A percentile compares a stretch with the other conserved stretches of the same genome.
Conservation (phyloP, 1,284 basidiomycete species). For the Inonotus obliquus region DNA sequence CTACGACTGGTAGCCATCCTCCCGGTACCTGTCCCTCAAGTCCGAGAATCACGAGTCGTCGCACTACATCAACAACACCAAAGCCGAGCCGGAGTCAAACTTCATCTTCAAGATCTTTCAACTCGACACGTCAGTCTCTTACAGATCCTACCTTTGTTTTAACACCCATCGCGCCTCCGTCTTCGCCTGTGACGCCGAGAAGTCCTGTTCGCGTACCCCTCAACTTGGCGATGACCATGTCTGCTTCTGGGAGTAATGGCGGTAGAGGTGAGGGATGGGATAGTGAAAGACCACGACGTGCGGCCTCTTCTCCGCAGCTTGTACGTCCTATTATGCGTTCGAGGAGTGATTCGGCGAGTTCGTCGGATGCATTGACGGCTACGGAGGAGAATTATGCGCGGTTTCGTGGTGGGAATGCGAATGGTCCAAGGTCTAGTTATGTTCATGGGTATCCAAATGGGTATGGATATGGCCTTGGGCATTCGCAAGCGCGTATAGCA, state of each 20-base stretch:
- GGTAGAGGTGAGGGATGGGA: background rate
- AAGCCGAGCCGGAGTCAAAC: background rate
- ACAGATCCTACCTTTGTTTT: background rate
- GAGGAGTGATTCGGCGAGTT: slow-evolving; percentile 15
- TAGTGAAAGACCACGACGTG: background rate
- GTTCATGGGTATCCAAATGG: background rate
- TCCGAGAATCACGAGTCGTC: background rate
- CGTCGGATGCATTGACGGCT: slow-evolving; percentile 15
- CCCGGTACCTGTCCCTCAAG: background rate
- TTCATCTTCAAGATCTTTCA: background rate
- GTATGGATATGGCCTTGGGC: background rate
- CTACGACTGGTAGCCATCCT: too few species aligned
- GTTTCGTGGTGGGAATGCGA: background rate
- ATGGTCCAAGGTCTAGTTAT: background rate
- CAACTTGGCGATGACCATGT: background rate
- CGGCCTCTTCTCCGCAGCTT: slow-evolving; percentile 15
- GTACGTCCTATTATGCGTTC: slow-evolving; percentile 2
- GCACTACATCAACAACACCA: background rate
- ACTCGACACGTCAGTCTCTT: background rate
- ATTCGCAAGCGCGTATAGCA: background rate
- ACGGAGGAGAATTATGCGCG: slow-evolving; percentile 15
- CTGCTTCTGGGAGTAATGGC: background rate
- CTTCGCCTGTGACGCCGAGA: background rate
- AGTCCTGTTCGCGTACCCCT: background rate
- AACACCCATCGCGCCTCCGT: background rate